These are phyloP conservation scores for Haberlea rhodopensis DNA, from an alignment of 257 asterid species.

Conservation along the genomic window DNA sequence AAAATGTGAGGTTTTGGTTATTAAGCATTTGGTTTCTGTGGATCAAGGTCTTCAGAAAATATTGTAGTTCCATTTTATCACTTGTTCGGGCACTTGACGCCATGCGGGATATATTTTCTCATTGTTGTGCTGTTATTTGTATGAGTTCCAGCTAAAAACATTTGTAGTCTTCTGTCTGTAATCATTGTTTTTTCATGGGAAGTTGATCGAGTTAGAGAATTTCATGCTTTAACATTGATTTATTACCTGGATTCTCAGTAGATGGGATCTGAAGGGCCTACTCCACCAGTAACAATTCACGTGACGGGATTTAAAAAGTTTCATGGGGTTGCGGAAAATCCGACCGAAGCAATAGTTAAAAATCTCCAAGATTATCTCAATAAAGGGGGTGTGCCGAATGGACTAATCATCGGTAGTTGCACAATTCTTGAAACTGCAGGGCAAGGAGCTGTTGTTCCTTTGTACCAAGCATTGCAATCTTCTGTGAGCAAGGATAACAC, in stretches of 20 bases:
- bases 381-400: slow-evolving; percentile 72
- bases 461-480: slow-evolving; percentile 80
- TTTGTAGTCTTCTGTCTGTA: slow-evolving; percentile 10
- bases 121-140: not conserved
- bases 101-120: not conserved
- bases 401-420: slow-evolving; percentile 85
- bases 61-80: not conserved
- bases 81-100: not conserved
- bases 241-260: slow-evolving; percentile 33
- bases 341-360: slow-evolving; percentile 80
- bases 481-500: slow-evolving; percentile 44
- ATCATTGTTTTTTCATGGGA: slow-evolving; percentile 28
- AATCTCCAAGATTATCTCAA: slow-evolving; percentile 73
- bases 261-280: slow-evolving; percentile 97
- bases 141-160: slow-evolving; percentile 11
- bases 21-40: not conserved
- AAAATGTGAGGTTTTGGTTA: not conserved
- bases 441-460: slow-evolving; percentile 73
- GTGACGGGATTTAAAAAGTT: slow-evolving; percentile 90
- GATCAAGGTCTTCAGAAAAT: too few species aligned
- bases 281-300: slow-evolving; percentile 73
- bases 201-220: slow-evolving; percentile 14
- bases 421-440: slow-evolving; percentile 93
- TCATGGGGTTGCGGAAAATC: slow-evolving; percentile 94
- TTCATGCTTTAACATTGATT: slow-evolving; percentile 34